phyloP scores from a whole-genome alignment of 129 eudicot species.

The Chrysanthemum lavandulifolium region DNA sequence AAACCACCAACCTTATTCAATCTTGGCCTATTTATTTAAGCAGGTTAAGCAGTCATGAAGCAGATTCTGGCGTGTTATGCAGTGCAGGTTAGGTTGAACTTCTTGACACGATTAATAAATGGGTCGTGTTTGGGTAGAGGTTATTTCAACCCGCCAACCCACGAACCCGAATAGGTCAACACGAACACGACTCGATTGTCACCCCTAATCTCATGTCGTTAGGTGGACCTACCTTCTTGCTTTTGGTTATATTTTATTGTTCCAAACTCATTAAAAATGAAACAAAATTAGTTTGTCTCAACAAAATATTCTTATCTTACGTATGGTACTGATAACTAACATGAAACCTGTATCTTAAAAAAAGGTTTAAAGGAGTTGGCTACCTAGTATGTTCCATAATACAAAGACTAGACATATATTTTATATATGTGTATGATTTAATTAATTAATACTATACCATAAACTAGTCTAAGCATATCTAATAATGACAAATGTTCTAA shows the following conservation, averaged over 20 bases:
- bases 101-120: too few relatives aligned
- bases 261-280: background rate
- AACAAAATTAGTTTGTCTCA: constrained; percentile 7
- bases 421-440: background rate
- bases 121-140: too few relatives aligned
- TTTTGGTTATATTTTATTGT: background rate
- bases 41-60: too few relatives aligned
- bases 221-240: constrained; percentile 14
- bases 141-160: too few relatives aligned
- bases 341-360: background rate
- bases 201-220: constrained; percentile 10
- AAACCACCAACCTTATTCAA: too few relatives aligned
- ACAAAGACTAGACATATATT: background rate
- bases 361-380: too few relatives aligned
- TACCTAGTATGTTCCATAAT: too few relatives aligned
- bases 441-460: background rate
- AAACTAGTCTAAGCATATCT: background rate
- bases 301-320: background rate
- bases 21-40: too few relatives aligned
- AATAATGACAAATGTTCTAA: background rate
- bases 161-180: too few relatives aligned
- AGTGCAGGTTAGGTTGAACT: too few relatives aligned
- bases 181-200: too few relatives aligned
- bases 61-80: too few relatives aligned
- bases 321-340: background rate